Conservation (phyloP, 805 yeast species). For the Debaryomyces tyrocola region DNA sequence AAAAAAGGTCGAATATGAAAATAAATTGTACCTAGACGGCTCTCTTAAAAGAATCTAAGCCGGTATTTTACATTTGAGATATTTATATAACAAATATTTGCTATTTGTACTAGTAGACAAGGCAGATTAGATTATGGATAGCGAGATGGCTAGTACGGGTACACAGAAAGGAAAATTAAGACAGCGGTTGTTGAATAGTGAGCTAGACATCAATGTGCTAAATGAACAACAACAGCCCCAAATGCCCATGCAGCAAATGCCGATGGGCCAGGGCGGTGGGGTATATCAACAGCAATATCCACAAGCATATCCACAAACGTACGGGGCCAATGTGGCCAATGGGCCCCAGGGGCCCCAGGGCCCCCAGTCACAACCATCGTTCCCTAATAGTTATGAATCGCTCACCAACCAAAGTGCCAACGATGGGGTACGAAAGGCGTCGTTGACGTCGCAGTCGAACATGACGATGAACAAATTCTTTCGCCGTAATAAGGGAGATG, state of each 20-base stretch:
- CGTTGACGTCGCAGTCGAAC: conserved; percentile 38
- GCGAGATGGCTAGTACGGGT: conserved; percentile 18
- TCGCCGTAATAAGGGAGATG: conserved; percentile 34
- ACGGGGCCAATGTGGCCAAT: neutral
- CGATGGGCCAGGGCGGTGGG: neutral
- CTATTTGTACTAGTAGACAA: neutral
- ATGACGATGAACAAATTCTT: conserved; percentile 42
- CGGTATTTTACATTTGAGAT: too few species aligned
- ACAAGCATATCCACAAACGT: conserved; percentile 8
- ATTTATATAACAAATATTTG: neutral
- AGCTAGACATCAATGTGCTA: conserved; percentile 23
- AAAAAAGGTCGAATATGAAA: too few species aligned
- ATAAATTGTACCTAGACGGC: too few species aligned
- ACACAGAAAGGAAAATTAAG: conserved; percentile 26
- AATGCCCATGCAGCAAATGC: neutral
- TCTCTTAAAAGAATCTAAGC: too few species aligned
- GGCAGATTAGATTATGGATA: conserved; percentile 17
- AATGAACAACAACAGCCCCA: conserved; percentile 7
- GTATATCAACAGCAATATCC: conserved; percentile 5
- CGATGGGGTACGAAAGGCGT: conserved; percentile 32
- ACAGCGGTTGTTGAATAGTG: conserved; percentile 33
- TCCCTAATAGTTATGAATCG: conserved; percentile 8
- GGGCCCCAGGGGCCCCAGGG: too few species aligned
- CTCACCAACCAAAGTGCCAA: conserved; percentile 3
- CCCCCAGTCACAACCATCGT: neutral